Percentiles rank a stretch among this genome's conserved stretches.
Evolutionary conservation across 306 rosid species (phyloP).

Genomic region (Cyclanthera cordifolia): DNA sequence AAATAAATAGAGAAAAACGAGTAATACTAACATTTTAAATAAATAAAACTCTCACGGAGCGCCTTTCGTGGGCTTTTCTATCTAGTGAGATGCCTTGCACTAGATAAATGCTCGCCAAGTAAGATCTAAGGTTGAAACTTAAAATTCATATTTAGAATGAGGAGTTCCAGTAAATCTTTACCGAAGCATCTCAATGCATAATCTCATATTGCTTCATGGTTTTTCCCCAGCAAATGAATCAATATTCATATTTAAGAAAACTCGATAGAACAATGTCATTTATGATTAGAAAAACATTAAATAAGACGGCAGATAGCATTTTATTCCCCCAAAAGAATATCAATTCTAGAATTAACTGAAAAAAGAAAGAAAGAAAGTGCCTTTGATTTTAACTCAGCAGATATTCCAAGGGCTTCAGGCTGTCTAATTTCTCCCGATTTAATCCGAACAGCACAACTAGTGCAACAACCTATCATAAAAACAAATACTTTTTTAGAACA

Average conservation of each 20-base stretch:
- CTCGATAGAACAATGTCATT: too few species aligned
- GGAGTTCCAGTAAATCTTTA: not conserved
- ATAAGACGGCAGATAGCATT: too few species aligned
- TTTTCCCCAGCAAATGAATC: not conserved
- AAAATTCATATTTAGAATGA: not conserved
- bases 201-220: not conserved
- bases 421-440: slow-evolving; percentile 82
- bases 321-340: too few species aligned
- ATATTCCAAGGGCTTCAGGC: slow-evolving; percentile 94
- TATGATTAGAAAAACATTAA: too few species aligned
- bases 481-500: not conserved
- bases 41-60: too few species aligned
- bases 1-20: too few species aligned
- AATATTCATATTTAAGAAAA: not conserved
- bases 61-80: too few species aligned
- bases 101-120: too few species aligned
- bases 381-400: slow-evolving; percentile 77
- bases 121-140: not conserved
- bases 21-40: too few species aligned
- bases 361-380: slow-evolving; percentile 26
- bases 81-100: too few species aligned
- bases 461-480: slow-evolving; percentile 71
- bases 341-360: too few species aligned
- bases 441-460: slow-evolving; percentile 93
- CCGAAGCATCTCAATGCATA: not conserved